Evolutionary conservation across 345 rosid genomes (phyloP).

Genomic region (Euphorbia pulcherrima): DNA sequence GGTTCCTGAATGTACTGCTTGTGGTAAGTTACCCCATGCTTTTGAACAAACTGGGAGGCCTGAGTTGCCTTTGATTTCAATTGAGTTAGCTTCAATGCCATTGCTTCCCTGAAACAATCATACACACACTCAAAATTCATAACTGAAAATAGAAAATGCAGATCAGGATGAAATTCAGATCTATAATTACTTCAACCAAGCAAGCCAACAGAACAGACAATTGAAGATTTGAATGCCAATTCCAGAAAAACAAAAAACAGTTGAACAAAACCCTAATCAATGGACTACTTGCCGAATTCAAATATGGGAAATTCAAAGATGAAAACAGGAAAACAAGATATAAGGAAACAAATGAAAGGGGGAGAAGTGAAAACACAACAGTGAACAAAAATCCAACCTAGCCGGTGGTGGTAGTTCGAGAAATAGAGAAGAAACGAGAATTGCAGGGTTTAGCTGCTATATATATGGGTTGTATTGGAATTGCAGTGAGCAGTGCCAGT

Average conservation of each 20-base stretch:
- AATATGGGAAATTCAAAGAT: not conserved
- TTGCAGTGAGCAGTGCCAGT: not conserved
- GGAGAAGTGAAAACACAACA: not conserved
- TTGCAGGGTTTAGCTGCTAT: not conserved
- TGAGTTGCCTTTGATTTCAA: constrained; percentile 59
- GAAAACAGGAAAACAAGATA: not conserved
- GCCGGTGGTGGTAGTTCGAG: not conserved
- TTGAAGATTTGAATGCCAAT: not conserved
- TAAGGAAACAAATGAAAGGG: too few species aligned
- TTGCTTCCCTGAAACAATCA: constrained; percentile 14
- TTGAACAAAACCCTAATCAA: not conserved
- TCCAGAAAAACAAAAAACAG: not conserved
- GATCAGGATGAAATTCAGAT: not conserved
- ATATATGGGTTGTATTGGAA: too few species aligned
- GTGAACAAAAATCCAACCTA: not conserved
- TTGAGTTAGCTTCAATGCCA: constrained; percentile 58
- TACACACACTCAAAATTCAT: not conserved
- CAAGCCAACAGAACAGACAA: not conserved
- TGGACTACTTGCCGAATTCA: not conserved
- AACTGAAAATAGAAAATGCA: not conserved
- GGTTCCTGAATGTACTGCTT: constrained; percentile 63
- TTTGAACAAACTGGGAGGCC: constrained; percentile 46
- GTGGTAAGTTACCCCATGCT: constrained; percentile 50
- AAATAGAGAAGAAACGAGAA: not conserved
- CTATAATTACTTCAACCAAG: not conserved